These are phyloP conservation scores for Kodamaea derodonti DNA, from an alignment of 1,139 yeast genomes.

Conservation along the genomic window DNA sequence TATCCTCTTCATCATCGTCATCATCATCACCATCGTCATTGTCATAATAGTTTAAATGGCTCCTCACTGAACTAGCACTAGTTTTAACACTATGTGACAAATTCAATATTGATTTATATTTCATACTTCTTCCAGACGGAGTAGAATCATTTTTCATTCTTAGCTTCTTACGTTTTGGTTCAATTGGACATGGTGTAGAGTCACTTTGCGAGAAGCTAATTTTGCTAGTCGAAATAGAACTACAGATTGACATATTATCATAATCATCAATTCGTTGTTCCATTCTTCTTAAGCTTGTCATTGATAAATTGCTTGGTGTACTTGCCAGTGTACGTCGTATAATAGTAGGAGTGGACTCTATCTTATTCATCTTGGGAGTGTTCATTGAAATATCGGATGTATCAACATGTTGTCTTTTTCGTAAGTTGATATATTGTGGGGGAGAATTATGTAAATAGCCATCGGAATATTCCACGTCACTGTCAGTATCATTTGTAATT, in stretches of 20 bases:
- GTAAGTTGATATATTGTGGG: slow-evolving; percentile 14
- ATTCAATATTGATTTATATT: slow-evolving; percentile 14
- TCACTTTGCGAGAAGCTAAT: slow-evolving; percentile 20
- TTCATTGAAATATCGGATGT: slow-evolving; percentile 13
- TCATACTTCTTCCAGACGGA: slow-evolving; percentile 15
- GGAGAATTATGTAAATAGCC: slow-evolving; percentile 11
- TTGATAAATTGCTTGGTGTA: slow-evolving; percentile 4
- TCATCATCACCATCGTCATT: slow-evolving; percentile 1
- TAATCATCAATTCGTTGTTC: slow-evolving; percentile 7
- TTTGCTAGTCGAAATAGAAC: slow-evolving; percentile 14
- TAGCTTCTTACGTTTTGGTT: slow-evolving; percentile 20
- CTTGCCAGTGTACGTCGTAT: slow-evolving; percentile 7
- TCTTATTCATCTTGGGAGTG: too few relatives aligned
- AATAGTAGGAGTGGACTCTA: slow-evolving; percentile 1
- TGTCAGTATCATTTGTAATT: slow-evolving; percentile 15
- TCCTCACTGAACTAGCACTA: slow-evolving; percentile 11
- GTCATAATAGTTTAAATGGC: slow-evolving; percentile 8
- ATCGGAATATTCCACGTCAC: slow-evolving; percentile 12
- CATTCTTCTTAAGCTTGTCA: slow-evolving; percentile 2
- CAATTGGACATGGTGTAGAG: slow-evolving; percentile 24
- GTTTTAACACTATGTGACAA: slow-evolving; percentile 16
- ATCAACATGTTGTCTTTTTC: slow-evolving; percentile 17
- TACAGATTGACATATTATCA: slow-evolving; percentile 14
- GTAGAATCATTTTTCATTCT: slow-evolving; percentile 16
- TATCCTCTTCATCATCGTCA: slow-evolving; percentile 7